Evolutionary conservation across 2,329 filamentous ascomycete species (phyloP).

Genomic region (Neoscytalidium dimidiatum): DNA sequence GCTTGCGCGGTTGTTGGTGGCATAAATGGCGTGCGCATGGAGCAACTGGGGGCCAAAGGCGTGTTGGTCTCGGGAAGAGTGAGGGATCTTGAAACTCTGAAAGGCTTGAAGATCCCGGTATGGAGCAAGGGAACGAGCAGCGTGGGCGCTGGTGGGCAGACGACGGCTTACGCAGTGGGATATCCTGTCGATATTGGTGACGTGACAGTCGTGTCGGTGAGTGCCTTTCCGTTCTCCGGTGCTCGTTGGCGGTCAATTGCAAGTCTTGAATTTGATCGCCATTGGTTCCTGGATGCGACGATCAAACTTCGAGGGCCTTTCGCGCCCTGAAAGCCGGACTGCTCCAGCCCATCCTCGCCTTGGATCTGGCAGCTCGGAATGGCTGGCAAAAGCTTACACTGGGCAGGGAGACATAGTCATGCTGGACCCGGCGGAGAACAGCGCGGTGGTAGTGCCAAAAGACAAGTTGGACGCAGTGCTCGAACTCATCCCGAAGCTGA

Average conservation of each 20-base stretch:
- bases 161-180: constrained; percentile 58
- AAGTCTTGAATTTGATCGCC: neutral
- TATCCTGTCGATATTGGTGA: constrained; percentile 38
- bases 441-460: constrained; percentile 67
- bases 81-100: constrained; percentile 65
- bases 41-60: constrained; percentile 59
- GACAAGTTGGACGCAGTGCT: constrained; percentile 62
- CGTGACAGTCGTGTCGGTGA: constrained; percentile 37
- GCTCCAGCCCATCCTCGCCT: neutral
- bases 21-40: constrained; percentile 73
- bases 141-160: constrained; percentile 59
- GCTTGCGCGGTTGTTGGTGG: constrained; percentile 74
- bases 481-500: constrained; percentile 57
- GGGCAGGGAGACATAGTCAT: constrained; percentile 67
- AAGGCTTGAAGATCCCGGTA: constrained; percentile 49
- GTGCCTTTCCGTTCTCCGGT: neutral
- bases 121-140: constrained; percentile 61
- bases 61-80: constrained; percentile 70
- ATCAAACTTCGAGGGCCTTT: neutral
- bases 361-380: neutral
- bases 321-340: neutral
- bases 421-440: constrained; percentile 66
- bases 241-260: neutral
- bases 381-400: constrained; percentile 7
- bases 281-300: neutral